Percentiles rank a stretch among this genome's conserved stretches.
Conservation (phyloP, 305 asterid genomes). For the Fraxinus floribunda region DNA sequence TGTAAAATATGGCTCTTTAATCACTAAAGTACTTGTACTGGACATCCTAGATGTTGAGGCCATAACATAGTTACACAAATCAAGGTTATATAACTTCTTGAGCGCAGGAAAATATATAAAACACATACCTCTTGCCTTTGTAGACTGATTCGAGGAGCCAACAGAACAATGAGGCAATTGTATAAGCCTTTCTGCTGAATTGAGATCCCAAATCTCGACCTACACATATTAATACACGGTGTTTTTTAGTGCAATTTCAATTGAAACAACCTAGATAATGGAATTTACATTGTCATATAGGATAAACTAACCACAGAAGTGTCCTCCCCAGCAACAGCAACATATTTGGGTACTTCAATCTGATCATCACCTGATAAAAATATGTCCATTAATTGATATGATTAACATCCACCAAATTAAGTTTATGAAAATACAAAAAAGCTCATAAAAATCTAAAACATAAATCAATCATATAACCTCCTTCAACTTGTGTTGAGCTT, state of each 20-base stretch:
- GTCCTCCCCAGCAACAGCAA: slow-evolving; percentile 41
- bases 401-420: neutral
- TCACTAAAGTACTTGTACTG: neutral
- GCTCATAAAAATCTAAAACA: neutral
- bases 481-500: slow-evolving; percentile 21
- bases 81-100: neutral
- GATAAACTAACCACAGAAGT: slow-evolving; percentile 36
- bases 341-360: slow-evolving; percentile 33
- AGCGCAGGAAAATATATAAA: neutral
- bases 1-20: neutral
- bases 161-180: slow-evolving; percentile 36
- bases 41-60: neutral
- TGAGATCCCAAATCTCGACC: slow-evolving; percentile 53
- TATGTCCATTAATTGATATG: neutral
- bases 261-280: neutral
- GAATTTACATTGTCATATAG: neutral
- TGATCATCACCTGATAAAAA: slow-evolving; percentile 25
- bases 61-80: neutral
- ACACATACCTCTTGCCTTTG: slow-evolving; percentile 37
- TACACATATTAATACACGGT: slow-evolving; percentile 18
- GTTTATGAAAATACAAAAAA: neutral
- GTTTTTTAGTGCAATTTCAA: slow-evolving; percentile 15
- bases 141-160: slow-evolving; percentile 27
- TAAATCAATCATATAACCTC: neutral
- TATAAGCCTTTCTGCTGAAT: slow-evolving; percentile 31